Base-by-base conservation (phyloP, 495 filamentous ascomycete genomes). In the Neurospora discreta region DNA sequence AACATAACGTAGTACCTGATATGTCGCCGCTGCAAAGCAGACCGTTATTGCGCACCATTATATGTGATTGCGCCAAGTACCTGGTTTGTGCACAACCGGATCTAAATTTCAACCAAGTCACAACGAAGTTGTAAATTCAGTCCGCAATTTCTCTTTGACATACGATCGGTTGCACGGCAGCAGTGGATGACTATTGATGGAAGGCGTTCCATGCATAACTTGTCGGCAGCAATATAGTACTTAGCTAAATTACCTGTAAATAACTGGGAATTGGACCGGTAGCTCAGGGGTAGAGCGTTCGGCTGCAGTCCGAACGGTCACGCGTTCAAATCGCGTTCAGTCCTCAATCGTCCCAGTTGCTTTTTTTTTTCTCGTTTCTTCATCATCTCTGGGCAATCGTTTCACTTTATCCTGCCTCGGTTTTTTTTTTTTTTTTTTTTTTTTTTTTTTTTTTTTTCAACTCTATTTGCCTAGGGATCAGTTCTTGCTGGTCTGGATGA, bases 211-310 rank as follows among this genome's bases (percentile, higher is more conserved):
- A 38, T 38, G 38, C 38, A 38, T 38, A 7, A 1, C 1, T 23
- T 23, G 1, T 20, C 20, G 5, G 1, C 4, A 2, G 2, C 20
- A 52, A 60, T 60, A 60, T 16, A 13, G 3, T 2, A 0, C 2
- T 6, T 30, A 6, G 6, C 30, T 3, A 0, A 2, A 7, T 1
- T 16, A 0, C 5, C 1, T 0, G 3, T 3, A 0, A 1, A 33
- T 16, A 65, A 65, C 52, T 65, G 52, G 26, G 52, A 65, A 65
- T 65, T 65, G 52, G 52, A 65, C 52, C 52, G 52, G 52, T 60
- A 60, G 52, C 52, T 60, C 52, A 60, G 52, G 52, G 52, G 52
- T 60, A 60, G 52, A 60, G 46, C 46, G 33, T 36, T 36, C 33
- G 33, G 33, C 33, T 36, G 33, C 33, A 36, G 33, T 36, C 33